Evolutionary conservation across 495 filamentous ascomycete species (phyloP), one percentile per base, ranked within the genome.

Genomic region (Xylaria venustula): DNA sequence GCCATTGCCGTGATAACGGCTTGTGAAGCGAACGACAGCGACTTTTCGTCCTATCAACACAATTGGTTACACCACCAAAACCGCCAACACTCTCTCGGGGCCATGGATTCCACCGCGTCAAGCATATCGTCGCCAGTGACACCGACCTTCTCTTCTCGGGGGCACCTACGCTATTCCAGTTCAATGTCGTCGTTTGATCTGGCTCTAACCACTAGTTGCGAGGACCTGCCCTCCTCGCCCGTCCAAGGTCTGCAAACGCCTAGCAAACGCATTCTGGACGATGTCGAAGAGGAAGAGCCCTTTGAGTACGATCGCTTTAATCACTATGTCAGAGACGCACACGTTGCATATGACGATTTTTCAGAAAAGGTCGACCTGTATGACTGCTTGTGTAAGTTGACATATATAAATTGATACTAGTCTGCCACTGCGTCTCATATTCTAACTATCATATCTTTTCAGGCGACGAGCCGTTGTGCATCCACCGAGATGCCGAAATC

Each of bases 91-190:
- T 65, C 64, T 14, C 65, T 64, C 57, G 72, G 72, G 62, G 70
- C 66, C 37, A 68, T 72, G 51, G 78, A 77, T 65, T 83, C 83
- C 20, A 83, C 80, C 36, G 78, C 81, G 26, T 88, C 87, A 9
- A 85, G 85, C 60, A 56, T 65, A 60, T 79, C 84, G 15, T 84
- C 85, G 28, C 86, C 86, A 15, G 74, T 84, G 42, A 84, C 85
- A 32, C 83, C 87, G 28, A 85, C 82, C 20, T 87, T 87, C 63
- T 85, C 84, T 37, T 67, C 74, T 61, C 82, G 79, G 53, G 78
- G 78, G 25, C 83, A 87, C 65, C 67, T 79, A 36, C 76, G 85
- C 66, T 86, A 77, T 62, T 80, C 86, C 2, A 79, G 76, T 50
- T 83, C 82, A 1, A 71, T 73, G 20, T 82, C 82, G 0, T 83